Conservation (phyloP, 108 stramenopile genomes). For the Cyclostephanos invisitatus region DNA sequence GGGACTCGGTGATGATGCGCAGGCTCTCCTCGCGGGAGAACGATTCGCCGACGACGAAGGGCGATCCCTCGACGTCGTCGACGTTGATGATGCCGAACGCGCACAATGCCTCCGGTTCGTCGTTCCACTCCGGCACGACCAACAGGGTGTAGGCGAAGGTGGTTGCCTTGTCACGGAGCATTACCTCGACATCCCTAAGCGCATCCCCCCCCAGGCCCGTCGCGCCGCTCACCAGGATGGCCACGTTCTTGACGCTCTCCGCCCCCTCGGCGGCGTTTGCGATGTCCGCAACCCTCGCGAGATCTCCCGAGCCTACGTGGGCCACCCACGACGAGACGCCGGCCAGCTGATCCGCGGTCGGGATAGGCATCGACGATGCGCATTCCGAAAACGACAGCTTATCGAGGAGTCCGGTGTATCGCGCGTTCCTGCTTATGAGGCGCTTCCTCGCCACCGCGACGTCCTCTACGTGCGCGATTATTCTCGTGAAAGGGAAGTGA, state of each 20-base stretch:
- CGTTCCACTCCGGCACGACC: slow-evolving; percentile 67
- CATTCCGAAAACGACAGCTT: slow-evolving; percentile 70
- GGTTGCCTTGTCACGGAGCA: slow-evolving; percentile 54
- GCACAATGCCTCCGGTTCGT: slow-evolving; percentile 64
- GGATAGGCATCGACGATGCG: slow-evolving; percentile 33
- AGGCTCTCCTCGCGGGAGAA: slow-evolving; percentile 78
- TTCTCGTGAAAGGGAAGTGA: slow-evolving; percentile 64
- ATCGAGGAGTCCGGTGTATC: slow-evolving; percentile 90
- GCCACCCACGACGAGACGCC: slow-evolving; percentile 73
- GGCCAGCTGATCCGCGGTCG: slow-evolving; percentile 60
- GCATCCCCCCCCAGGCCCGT: slow-evolving; percentile 36
- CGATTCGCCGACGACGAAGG: slow-evolving; percentile 45
- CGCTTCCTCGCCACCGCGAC: slow-evolving; percentile 83
- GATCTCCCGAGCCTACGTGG: slow-evolving; percentile 41
- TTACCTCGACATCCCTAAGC: slow-evolving; percentile 41
- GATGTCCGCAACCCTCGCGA: slow-evolving; percentile 41
- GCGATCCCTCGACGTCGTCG: slow-evolving; percentile 34
- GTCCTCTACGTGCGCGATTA: slow-evolving; percentile 83
- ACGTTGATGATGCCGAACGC: slow-evolving; percentile 59
- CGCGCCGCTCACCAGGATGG: slow-evolving; percentile 70
- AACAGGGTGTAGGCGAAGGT: slow-evolving; percentile 69
- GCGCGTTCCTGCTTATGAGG: slow-evolving; percentile 76
- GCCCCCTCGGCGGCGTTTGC: slow-evolving; percentile 51
- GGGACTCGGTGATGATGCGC: slow-evolving; percentile 74
- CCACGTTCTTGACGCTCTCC: slow-evolving; percentile 64